These are phyloP conservation scores for Penicillium psychrosexuale DNA, from an alignment of 2,329 filamentous ascomycete genomes.

Conservation along the genomic window DNA sequence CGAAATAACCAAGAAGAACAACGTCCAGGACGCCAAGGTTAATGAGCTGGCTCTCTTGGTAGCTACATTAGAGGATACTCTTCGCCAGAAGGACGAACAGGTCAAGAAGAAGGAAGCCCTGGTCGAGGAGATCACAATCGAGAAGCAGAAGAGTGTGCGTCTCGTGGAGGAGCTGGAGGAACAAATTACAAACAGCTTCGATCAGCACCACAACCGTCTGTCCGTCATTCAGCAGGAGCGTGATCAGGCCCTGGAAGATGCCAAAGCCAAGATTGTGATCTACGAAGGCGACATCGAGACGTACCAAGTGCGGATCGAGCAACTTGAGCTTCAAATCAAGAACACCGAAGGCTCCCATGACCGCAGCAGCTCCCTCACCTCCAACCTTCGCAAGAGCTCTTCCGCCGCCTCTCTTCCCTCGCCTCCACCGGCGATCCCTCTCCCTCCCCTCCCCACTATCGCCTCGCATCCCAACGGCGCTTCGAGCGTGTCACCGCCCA, in stretches of 20 bases:
- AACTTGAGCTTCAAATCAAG: conserved; percentile 60
- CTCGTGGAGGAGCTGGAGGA: conserved; percentile 96
- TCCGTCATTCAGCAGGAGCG: conserved; percentile 77
- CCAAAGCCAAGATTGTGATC: conserved; percentile 60
- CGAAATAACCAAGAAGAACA: conserved; percentile 39
- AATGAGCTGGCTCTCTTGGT: conserved; percentile 53
- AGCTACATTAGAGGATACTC: conserved; percentile 46
- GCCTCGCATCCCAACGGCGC: conserved; percentile 51
- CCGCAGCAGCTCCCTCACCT: conserved; percentile 58
- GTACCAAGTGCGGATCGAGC: conserved; percentile 55
- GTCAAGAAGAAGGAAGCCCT: conserved; percentile 47
- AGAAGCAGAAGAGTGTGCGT: conserved; percentile 86
- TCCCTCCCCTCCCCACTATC: conserved; percentile 77
- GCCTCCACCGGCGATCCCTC: conserved; percentile 90
- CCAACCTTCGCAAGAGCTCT: conserved; percentile 77
- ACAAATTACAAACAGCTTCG: conserved; percentile 90
- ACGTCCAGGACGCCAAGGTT: conserved; percentile 56
- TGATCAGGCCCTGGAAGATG: conserved; percentile 73
- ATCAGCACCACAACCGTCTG: conserved; percentile 88
- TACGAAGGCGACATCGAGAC: conserved; percentile 67
- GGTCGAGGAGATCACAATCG: conserved; percentile 52
- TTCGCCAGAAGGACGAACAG: conserved; percentile 44
- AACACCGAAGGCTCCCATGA: conserved; percentile 48
- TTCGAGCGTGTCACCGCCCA: conserved; percentile 56
- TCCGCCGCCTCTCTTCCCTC: conserved; percentile 84